These are phyloP conservation scores for Spirogloea muscicola DNA, from an alignment of 139 green algal genomes.

Conservation along the genomic window DNA sequence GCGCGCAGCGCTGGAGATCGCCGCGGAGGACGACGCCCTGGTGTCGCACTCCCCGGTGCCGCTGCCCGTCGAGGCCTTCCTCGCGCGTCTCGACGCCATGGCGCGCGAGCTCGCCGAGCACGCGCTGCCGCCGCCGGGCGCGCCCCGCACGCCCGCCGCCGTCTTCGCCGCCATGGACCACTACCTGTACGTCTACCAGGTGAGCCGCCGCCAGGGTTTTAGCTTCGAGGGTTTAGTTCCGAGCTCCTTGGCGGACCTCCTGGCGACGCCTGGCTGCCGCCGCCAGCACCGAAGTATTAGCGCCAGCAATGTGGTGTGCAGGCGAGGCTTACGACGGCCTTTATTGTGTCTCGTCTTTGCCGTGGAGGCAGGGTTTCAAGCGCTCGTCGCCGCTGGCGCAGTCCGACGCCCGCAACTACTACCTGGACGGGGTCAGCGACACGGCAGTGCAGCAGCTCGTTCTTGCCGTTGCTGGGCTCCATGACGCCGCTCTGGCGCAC, in stretches of 20 bases:
- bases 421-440: slow-evolving; percentile 6
- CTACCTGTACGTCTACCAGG: slow-evolving; percentile 13
- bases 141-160: neutral
- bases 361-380: slow-evolving; percentile 12
- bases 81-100: slow-evolving; percentile 43
- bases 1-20: slow-evolving; percentile 57
- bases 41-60: slow-evolving; percentile 58
- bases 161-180: slow-evolving; percentile 7
- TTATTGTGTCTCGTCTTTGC: no score
- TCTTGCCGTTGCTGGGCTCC: no score
- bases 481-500: no score
- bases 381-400: neutral
- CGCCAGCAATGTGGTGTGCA: no score
- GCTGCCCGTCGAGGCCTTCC: slow-evolving; percentile 54
- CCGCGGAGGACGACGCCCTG: slow-evolving; percentile 73
- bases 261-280: no score
- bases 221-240: no score
- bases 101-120: slow-evolving; percentile 17
- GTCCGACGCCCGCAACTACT: neutral
- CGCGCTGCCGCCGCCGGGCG: neutral
- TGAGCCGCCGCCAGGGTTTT: no score
- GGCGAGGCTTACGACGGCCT: no score
- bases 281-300: no score
- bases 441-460: no score
- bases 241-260: no score